phyloP scores from a whole-genome alignment of 1,284 basidiomycete species.

The Pseudozyma tsukubaensis region DNA sequence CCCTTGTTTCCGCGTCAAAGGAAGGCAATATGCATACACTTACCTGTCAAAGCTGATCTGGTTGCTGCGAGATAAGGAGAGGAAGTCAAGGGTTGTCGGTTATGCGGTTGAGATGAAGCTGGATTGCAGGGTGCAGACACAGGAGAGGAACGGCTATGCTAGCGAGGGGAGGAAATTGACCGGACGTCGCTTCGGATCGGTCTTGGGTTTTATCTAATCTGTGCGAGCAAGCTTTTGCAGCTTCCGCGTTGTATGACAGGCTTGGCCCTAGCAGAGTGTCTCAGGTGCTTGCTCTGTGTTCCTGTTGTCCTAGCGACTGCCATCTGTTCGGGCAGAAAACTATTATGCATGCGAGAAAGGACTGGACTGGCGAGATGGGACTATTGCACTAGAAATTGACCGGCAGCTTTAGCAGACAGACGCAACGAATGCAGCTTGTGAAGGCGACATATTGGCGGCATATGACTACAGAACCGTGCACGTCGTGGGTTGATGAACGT shows the following conservation, averaged over 20 bases:
- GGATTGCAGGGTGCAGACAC: neutral
- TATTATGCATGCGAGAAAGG: too few relatives aligned
- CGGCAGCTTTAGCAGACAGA: neutral
- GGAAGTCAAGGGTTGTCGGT: neutral
- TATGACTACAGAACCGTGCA: neutral
- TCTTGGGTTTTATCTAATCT: neutral
- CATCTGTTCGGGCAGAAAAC: too few relatives aligned
- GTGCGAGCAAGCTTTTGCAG: neutral
- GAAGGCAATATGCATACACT: too few relatives aligned
- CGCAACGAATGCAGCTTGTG: neutral
- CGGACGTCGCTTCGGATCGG: neutral
- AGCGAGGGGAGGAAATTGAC: neutral
- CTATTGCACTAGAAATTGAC: neutral
- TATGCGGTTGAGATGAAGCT: neutral
- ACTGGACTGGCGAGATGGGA: too few relatives aligned
- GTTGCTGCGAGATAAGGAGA: neutral
- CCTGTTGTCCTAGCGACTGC: too few relatives aligned
- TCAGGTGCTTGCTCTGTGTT: neutral
- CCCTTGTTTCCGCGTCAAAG: neutral
- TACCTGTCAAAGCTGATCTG: neutral
- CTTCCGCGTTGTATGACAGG: neutral
- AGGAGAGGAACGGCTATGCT: neutral
- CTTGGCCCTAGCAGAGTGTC: neutral
- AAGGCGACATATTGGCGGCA: neutral
- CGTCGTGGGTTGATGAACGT: neutral